Base-by-base conservation (phyloP, 192 early-diverging fungal genomes). In the Mortierella antarctica region DNA sequence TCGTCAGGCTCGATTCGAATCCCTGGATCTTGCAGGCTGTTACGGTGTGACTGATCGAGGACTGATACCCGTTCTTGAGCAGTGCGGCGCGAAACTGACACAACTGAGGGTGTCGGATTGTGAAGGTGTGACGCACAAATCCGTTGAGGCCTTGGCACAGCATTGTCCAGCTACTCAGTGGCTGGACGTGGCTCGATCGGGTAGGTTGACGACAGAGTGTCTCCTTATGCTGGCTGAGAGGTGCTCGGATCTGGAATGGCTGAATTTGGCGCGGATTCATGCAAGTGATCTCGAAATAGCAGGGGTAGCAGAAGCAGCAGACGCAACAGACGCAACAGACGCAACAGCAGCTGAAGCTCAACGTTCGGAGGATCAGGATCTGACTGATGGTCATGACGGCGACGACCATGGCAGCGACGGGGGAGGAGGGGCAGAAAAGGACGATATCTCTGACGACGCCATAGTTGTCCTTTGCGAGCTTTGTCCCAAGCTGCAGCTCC, bases 51-150 rank as follows among this genome's bases (percentile, higher is more conserved):
- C 84, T 0, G 83, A 87, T 56, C 7, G 42, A 9, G 83, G 86
- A 1, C 51, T 87, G 0, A 64, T 55, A 11, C 64, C 68, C 6
- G 62, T 87, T 18, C 21, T 78, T 49, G 67, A 66, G 23, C 64
- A 63, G 42, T 79, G 84, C 23, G 78, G 83, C 13, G 17, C 55
- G 0, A 56, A 54, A 51, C 67, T 86, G 50, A 21, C 63, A 51
- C 85, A 83, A 20, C 50, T 86, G 13, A 63, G 73, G 1, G 47
- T 84, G 9, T 78, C 74, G 7, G 83, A 84, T 55, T 86, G 85
- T 44, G 58, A 65, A 2, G 51, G 55, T 11, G 40, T 86, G 40
- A 80, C 85, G 5, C 45, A 57, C 2, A 20, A 47, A 14, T 69
- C 74, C 0, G 60, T 75, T 13, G 45, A 70, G 44, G 61, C 70